phyloP scores from a whole-genome alignment of 768 basidiomycete species.

The Auricularia sp. region DNA sequence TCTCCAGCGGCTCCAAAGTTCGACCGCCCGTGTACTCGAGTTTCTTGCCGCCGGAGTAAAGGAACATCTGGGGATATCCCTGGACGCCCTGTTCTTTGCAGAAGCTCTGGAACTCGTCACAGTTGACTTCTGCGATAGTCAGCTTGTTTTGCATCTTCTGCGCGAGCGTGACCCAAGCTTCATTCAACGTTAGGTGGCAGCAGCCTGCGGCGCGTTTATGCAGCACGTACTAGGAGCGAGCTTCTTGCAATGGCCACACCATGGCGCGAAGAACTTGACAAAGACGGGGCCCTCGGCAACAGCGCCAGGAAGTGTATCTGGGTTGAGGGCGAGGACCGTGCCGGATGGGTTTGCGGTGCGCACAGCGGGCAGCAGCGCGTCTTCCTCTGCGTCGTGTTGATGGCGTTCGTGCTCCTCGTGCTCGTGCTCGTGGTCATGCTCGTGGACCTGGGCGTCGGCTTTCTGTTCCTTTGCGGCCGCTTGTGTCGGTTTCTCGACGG shows the following conservation, averaged over 20 bases:
- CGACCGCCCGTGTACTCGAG: constrained; percentile 71
- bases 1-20: constrained; percentile 56
- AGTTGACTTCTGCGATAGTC: constrained; percentile 80
- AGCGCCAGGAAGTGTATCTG: constrained; percentile 36
- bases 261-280: constrained; percentile 85
- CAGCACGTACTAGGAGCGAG: constrained; percentile 47
- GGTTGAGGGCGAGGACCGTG: constrained; percentile 30
- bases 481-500: constrained; percentile 10
- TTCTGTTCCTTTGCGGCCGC: constrained; percentile 24
- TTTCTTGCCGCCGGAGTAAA: constrained; percentile 47
- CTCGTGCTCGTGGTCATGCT: background rate
- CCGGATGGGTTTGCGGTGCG: constrained; percentile 28
- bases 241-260: constrained; percentile 91
- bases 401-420: background rate
- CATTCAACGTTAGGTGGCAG: constrained; percentile 25
- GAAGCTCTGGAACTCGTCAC: constrained; percentile 59
- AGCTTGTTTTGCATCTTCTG: constrained; percentile 56
- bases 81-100: constrained; percentile 58
- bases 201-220: background rate
- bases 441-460: background rate
- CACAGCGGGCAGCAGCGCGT: background rate
- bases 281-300: constrained; percentile 43
- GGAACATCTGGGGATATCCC: constrained; percentile 78
- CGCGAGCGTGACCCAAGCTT: constrained; percentile 70
- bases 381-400: background rate